phyloP scores from a whole-genome alignment of 139 green algal species.

The Zygnema circumcarinatum region DNA sequence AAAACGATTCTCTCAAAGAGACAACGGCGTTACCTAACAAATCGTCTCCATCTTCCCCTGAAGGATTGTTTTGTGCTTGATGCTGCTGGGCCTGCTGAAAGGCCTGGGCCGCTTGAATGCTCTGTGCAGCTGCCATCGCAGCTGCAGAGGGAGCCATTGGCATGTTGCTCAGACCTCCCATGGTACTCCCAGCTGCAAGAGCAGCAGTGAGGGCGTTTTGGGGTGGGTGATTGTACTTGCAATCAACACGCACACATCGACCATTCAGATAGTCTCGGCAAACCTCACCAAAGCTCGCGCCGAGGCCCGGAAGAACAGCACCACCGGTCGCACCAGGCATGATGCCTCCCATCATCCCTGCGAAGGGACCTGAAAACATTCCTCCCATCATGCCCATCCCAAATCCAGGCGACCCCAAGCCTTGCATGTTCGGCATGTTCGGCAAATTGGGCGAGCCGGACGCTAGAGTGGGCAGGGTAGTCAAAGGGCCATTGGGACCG shows the following conservation, averaged over 20 bases:
- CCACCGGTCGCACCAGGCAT: slow-evolving; percentile 13
- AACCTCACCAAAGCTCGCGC: not conserved
- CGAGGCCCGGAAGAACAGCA: slow-evolving; percentile 24
- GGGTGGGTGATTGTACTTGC: slow-evolving; percentile 40
- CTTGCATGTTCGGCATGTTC: not conserved
- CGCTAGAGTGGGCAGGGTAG: not conserved
- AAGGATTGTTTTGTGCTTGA: not conserved
- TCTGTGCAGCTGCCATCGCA: slow-evolving; percentile 56
- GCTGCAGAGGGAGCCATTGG: slow-evolving; percentile 48
- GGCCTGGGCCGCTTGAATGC: slow-evolving; percentile 48
- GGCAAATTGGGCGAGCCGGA: not conserved
- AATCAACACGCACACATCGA: slow-evolving; percentile 19
- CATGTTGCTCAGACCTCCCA: slow-evolving; percentile 42
- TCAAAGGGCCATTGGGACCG: not conserved
- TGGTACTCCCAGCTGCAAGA: slow-evolving; percentile 26
- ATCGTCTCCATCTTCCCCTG: slow-evolving; percentile 4
- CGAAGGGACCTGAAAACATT: slow-evolving; percentile 3
- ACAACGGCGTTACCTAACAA: not conserved
- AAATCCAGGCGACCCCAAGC: not conserved
- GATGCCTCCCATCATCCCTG: slow-evolving; percentile 2
- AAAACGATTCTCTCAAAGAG: not conserved
- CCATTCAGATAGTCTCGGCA: slow-evolving; percentile 41
- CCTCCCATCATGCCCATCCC: slow-evolving; percentile 8
- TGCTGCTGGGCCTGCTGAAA: slow-evolving; percentile 6
- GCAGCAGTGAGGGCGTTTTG: slow-evolving; percentile 4